Percentiles rank a stretch among this genome's conserved stretches.
Conservation (phyloP, 2,329 filamentous ascomycete species). For the Trichoderma atroviride region DNA sequence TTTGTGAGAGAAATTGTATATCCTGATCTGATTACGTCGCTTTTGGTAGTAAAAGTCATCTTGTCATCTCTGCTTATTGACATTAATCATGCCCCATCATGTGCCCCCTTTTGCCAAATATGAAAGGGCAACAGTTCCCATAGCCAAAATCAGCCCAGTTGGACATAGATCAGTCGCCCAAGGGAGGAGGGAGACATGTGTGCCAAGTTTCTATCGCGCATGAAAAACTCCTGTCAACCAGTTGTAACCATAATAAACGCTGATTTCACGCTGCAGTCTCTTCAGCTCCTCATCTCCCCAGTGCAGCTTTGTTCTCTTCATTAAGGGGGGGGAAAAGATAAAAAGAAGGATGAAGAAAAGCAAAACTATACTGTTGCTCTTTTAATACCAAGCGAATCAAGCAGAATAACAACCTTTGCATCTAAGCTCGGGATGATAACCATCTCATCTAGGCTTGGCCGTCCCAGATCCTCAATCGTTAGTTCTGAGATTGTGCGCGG, state of each 20-base stretch:
- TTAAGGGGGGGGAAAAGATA: neutral
- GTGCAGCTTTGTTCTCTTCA: neutral
- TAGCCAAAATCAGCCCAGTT: neutral
- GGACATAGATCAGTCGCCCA: neutral
- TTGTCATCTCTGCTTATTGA: neutral
- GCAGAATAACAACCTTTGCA: neutral
- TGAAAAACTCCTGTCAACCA: neutral
- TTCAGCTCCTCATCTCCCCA: neutral
- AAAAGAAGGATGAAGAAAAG: neutral
- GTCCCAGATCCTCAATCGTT: constrained; percentile 14
- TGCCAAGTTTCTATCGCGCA: constrained; percentile 3
- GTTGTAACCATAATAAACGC: neutral
- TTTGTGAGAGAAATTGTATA: neutral
- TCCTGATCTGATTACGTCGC: neutral
- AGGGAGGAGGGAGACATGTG: neutral
- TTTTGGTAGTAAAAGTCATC: neutral
- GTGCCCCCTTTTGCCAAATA: neutral
- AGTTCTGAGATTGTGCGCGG: constrained; percentile 26
- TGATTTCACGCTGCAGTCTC: neutral
- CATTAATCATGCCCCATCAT: neutral
- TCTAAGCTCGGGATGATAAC: neutral
- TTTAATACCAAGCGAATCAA: neutral
- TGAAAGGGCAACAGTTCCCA: neutral
- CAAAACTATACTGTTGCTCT: neutral
- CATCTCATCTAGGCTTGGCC: neutral